Conservation (phyloP, 31 red algal genomes). For the Asparagopsis taxiformis region DNA sequence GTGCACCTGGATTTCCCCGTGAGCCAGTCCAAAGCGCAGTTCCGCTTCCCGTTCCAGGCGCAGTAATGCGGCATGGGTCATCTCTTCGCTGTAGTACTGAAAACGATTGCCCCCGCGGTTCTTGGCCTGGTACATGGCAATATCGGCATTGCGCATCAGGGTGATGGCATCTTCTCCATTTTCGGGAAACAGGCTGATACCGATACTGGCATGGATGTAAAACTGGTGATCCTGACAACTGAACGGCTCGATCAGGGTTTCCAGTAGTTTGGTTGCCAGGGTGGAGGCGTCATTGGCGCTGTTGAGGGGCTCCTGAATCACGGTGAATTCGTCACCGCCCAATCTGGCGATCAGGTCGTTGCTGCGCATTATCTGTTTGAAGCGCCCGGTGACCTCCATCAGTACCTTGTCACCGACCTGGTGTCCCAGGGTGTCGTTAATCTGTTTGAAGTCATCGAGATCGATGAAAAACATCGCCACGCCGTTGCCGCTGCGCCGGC, state of each 20-base stretch:
- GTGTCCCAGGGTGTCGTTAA: not conserved
- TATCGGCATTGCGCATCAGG: not conserved
- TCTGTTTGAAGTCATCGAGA: slow-evolving; percentile 1
- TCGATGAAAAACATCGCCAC: not conserved
- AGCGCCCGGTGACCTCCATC: not conserved
- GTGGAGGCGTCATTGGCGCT: not conserved
- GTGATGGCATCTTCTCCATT: not conserved
- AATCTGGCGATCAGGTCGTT: not conserved
- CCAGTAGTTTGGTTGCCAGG: not conserved
- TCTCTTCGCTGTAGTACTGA: not conserved
- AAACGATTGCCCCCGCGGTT: no score
- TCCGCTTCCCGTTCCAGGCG: no score
- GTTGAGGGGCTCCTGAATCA: not conserved
- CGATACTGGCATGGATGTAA: not conserved
- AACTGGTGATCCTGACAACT: no score
- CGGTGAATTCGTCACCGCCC: slow-evolving; percentile 1
- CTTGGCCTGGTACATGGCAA: slow-evolving; percentile 5
- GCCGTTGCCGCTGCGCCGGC: not conserved
- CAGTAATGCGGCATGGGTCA: not conserved
- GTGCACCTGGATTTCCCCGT: not conserved
- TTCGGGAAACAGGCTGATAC: not conserved
- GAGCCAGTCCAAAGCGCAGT: no score
- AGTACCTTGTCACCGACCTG: not conserved
- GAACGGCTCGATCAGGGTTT: not conserved
- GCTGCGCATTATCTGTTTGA: not conserved